Evolutionary conservation across 2,329 filamentous ascomycete genomes (phyloP), one percentile per base, ranked within the genome.

Genomic region (Epichloe amarillans): DNA sequence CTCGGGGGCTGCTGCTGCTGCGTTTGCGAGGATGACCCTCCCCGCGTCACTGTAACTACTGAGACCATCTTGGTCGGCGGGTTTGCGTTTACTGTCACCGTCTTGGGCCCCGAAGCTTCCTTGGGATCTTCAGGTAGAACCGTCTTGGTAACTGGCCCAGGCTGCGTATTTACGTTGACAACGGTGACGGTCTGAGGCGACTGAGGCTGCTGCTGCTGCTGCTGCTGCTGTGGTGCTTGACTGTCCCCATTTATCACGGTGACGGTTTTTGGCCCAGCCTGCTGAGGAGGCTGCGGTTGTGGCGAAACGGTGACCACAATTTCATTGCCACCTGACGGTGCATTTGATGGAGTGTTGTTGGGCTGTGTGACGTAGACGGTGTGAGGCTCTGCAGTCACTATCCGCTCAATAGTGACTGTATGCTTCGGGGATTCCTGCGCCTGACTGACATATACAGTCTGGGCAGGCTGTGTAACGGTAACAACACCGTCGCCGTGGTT

Each of bases 371-470:
- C 35, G 5, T 43, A 51, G 46, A 55, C 36, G 7, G 55, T 56
- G 5, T 55, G 56, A 11, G 55, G 48, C n/a, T 57, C 48, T 17
- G 59, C 54, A 40, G 59, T 60, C 23, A 61, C 52, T 5, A 56
- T 55, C 6, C 43, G 38, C 37, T 42, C 44, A 33, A 54, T 42
- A 4, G 52, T 54, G 30, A 55, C 50, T 4, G 54, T 61, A 53
- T 15, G 58, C 52, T 45, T 52, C 52, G 45, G 47, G 12, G 19
- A 15, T 53, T 46, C 59, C 50, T 26, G 55, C 10, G 50, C 39
- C 35, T 60, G 38, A 60, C 54, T 47, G 33, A 58, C 52, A 2
- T 59, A 64, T 7, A 64, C 54, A 17, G 63, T 66, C 46, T 63
- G 55, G 35, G 53, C 55, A 26, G 54, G 51, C 8, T 56, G 51